These are phyloP conservation scores for Aspergillus fructus DNA, from an alignment of 2,329 filamentous ascomycete species.

Conservation along the genomic window DNA sequence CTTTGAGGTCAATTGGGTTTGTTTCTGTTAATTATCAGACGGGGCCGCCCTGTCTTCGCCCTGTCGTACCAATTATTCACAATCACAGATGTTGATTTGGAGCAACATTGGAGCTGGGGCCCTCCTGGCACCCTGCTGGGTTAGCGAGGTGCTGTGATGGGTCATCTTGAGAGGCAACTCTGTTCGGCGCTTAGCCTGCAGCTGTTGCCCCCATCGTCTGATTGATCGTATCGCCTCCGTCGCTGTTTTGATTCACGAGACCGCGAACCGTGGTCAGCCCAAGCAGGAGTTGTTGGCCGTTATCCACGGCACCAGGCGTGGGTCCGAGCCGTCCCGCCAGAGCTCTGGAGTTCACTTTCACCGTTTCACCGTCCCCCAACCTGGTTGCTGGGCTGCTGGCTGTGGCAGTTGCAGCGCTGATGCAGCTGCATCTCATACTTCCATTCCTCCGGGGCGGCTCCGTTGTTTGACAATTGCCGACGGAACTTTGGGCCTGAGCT, in stretches of 20 bases:
- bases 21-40: constrained; percentile 4
- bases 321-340: constrained; percentile 15
- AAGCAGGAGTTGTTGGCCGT: constrained; percentile 1
- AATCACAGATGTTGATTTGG: not conserved
- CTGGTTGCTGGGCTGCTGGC: not conserved
- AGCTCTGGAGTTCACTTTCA: not conserved
- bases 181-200: constrained; percentile 4
- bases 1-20: not conserved
- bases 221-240: not conserved
- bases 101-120: not conserved
- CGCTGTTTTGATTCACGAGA: not conserved
- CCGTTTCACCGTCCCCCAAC: not conserved
- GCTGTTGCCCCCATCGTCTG: not conserved
- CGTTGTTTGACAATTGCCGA: not conserved
- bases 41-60: not conserved
- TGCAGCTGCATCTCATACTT: not conserved
- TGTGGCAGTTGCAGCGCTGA: not conserved
- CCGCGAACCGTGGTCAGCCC: not conserved
- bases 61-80: constrained; percentile 3
- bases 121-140: not conserved
- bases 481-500: not conserved
- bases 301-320: constrained; percentile 8
- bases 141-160: constrained; percentile 8
- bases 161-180: not conserved
- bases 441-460: not conserved